phyloP scores from a whole-genome alignment of 192 early-diverging fungal genomes.

The Mortierella hygrophila region DNA sequence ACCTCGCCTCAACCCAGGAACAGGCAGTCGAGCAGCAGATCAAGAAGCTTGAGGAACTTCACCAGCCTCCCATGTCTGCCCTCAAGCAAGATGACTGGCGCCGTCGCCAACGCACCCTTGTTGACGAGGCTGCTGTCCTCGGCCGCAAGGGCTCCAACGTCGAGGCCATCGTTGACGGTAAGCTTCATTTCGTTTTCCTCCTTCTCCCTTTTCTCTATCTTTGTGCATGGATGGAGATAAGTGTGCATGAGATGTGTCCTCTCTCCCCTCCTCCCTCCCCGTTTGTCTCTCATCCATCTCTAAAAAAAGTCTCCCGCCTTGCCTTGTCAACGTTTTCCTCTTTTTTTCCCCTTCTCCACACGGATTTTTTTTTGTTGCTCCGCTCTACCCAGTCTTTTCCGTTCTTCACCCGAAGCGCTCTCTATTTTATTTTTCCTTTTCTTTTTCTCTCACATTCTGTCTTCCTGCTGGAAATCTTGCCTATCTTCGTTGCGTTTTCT shows the following conservation, averaged over 20 bases:
- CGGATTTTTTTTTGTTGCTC: slow-evolving; percentile 12
- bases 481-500: slow-evolving; percentile 14
- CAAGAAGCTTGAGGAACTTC: slow-evolving; percentile 48
- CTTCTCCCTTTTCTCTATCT: neutral
- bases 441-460: neutral
- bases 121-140: slow-evolving; percentile 56
- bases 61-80: slow-evolving; percentile 52
- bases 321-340: slow-evolving; percentile 1
- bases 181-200: neutral
- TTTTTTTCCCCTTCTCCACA: slow-evolving; percentile 28
- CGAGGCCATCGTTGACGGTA: slow-evolving; percentile 68
- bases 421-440: neutral
- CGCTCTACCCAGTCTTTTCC: slow-evolving; percentile 4
- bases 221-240: neutral
- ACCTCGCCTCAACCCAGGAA: slow-evolving; percentile 43
- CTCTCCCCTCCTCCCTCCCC: neutral
- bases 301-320: neutral
- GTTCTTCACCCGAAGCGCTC: neutral
- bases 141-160: slow-evolving; percentile 65
- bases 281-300: neutral
- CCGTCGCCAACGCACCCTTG: slow-evolving; percentile 42
- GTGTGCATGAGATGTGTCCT: neutral
- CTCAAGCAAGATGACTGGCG: slow-evolving; percentile 45
- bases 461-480: neutral
- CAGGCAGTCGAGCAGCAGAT: slow-evolving; percentile 48